phyloP scores from a whole-genome alignment of 768 basidiomycete species.

The Arthromyces matolae region DNA sequence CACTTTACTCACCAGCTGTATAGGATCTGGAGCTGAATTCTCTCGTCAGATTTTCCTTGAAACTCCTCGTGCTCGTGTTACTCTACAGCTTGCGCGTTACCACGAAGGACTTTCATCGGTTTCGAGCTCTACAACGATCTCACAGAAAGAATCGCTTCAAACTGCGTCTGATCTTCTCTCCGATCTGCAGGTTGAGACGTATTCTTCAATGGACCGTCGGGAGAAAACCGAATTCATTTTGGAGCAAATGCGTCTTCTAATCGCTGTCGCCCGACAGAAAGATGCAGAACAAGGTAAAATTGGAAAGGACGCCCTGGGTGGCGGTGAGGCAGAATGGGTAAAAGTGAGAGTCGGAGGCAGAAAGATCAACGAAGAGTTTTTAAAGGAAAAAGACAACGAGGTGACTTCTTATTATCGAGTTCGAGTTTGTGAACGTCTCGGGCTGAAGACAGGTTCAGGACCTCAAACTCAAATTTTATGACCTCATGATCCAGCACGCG shows the following conservation, averaged over 20 bases:
- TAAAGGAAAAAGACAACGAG: slow-evolving; percentile 86
- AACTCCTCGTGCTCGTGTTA: slow-evolving; percentile 92
- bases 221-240: slow-evolving; percentile 99
- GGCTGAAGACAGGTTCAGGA: slow-evolving; percentile 48
- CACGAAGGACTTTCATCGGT: slow-evolving; percentile 67
- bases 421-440: background rate
- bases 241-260: slow-evolving; percentile 93
- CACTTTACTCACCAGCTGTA: background rate
- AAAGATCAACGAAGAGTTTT: slow-evolving; percentile 90
- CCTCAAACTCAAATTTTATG: slow-evolving; percentile 93
- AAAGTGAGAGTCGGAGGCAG: slow-evolving; percentile 88
- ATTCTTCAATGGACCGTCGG: slow-evolving; percentile 95
- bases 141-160: slow-evolving; percentile 66
- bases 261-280: slow-evolving; percentile 72
- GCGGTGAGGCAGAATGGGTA: slow-evolving; percentile 88
- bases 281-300: slow-evolving; percentile 64
- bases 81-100: slow-evolving; percentile 78
- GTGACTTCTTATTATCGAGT: slow-evolving; percentile 37
- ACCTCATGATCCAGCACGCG: slow-evolving; percentile 94
- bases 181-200: slow-evolving; percentile 97
- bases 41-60: slow-evolving; percentile 84
- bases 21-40: background rate
- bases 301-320: slow-evolving; percentile 58
- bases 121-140: slow-evolving; percentile 39
- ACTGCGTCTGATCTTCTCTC: slow-evolving; percentile 89